These are phyloP conservation scores for Penicillium digitatum DNA, from an alignment of 2,329 filamentous ascomycete species.

Conservation along the genomic window DNA sequence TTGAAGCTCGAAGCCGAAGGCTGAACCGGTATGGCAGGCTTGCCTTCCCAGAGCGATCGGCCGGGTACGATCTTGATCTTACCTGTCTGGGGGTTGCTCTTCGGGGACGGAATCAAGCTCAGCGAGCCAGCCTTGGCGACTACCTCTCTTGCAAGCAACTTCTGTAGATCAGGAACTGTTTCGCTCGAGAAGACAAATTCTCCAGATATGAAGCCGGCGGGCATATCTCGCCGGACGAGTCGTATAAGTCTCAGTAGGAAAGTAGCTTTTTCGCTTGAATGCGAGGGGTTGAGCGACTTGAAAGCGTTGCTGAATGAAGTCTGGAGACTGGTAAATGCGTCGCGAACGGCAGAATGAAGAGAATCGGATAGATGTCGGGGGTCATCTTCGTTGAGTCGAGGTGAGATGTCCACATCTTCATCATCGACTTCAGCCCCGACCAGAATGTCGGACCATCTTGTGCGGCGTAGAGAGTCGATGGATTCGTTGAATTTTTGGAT, in stretches of 20 bases:
- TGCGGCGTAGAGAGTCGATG: conserved; percentile 35
- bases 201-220: conserved; percentile 46
- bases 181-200: conserved; percentile 53
- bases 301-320: conserved; percentile 41
- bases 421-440: conserved; percentile 42
- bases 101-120: conserved; percentile 16
- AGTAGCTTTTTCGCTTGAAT: conserved; percentile 49
- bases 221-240: conserved; percentile 66
- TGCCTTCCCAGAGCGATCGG: conserved; percentile 74
- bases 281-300: conserved; percentile 46
- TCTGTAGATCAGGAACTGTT: conserved; percentile 63
- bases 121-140: conserved; percentile 46
- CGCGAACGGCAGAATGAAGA: conserved; percentile 54
- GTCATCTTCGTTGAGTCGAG: conserved; percentile 66
- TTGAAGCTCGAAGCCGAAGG: conserved; percentile 71
- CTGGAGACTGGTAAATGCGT: conserved; percentile 56
- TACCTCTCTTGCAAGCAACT: conserved; percentile 55
- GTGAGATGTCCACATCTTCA: conserved; percentile 31
- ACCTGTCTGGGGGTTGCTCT: conserved; percentile 17
- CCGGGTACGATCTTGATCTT: conserved; percentile 54
- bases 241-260: conserved; percentile 71
- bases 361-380: conserved; percentile 59
- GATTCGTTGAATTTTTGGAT: conserved; percentile 51
- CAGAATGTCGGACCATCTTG: conserved; percentile 37
- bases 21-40: conserved; percentile 69